These are phyloP conservation scores for Entomortierella beljakovae DNA, from an alignment of 192 early-diverging fungal genomes.

Conservation along the genomic window DNA sequence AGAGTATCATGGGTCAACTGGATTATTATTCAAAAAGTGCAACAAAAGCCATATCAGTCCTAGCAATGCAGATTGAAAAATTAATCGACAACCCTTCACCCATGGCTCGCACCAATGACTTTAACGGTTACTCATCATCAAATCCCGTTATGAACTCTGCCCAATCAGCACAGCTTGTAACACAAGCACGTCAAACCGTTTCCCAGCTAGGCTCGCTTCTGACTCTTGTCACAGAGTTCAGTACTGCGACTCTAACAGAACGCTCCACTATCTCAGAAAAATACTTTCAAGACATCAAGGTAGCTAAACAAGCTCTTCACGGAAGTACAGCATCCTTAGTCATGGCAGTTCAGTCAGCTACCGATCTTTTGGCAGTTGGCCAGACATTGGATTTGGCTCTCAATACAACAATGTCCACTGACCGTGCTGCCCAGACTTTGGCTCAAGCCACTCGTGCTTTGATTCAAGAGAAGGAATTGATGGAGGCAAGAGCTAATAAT, in stretches of 20 bases:
- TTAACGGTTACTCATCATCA: constrained; percentile 14
- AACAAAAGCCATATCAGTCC: constrained; percentile 40
- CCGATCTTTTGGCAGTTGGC: constrained; percentile 64
- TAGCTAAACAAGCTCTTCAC: constrained; percentile 71
- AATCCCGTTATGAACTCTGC: constrained; percentile 47
- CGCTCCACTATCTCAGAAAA: constrained; percentile 48
- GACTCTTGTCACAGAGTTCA: constrained; percentile 51
- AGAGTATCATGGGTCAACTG: constrained; percentile 47
- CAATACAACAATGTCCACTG: constrained; percentile 23
- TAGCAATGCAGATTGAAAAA: constrained; percentile 50
- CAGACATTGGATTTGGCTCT: constrained; percentile 43
- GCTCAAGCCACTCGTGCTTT: constrained; percentile 35
- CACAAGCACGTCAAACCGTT: constrained; percentile 50
- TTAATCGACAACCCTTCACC: constrained; percentile 31
- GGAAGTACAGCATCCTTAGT: constrained; percentile 71
- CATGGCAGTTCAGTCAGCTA: constrained; percentile 65
- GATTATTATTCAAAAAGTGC: constrained; percentile 55
- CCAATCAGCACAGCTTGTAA: constrained; percentile 53
- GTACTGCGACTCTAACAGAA: constrained; percentile 32
- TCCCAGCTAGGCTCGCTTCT: constrained; percentile 56
- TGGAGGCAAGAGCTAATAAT: constrained; percentile 14
- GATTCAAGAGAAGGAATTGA: constrained; percentile 45
- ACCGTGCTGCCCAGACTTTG: constrained; percentile 19
- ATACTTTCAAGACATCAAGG: constrained; percentile 60
- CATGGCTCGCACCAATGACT: not conserved